Conservation (phyloP, 345 rosid species). For the Melastoma malabathricum region DNA sequence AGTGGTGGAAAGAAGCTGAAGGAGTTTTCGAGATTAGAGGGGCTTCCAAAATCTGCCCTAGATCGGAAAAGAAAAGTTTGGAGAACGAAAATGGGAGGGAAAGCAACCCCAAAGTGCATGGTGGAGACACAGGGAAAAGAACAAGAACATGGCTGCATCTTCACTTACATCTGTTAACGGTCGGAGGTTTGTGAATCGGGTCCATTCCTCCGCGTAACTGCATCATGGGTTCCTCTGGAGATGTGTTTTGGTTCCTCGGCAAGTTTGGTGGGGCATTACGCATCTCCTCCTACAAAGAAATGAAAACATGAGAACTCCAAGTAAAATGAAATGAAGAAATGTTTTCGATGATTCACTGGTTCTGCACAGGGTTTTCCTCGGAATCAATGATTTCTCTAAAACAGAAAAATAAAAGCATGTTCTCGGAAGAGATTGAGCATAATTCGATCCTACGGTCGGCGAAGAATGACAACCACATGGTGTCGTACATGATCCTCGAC, state of each 20-base stretch:
- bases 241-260: slow-evolving; percentile 51
- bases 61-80: too few species aligned
- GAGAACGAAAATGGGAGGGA: too few species aligned
- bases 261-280: slow-evolving; percentile 49
- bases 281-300: slow-evolving; percentile 58
- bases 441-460: too few species aligned
- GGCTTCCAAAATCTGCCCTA: too few species aligned
- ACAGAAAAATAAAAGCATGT: not conserved
- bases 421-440: too few species aligned
- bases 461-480: too few species aligned
- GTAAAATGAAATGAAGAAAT: not conserved
- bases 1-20: too few species aligned
- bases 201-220: slow-evolving; percentile 39
- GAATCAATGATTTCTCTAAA: not conserved
- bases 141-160: slow-evolving; percentile 10
- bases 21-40: too few species aligned
- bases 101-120: too few species aligned
- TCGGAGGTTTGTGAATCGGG: slow-evolving; percentile 59
- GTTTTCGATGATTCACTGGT: not conserved
- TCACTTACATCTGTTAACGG: slow-evolving; percentile 57
- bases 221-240: slow-evolving; percentile 37
- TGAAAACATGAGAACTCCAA: not conserved
- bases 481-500: too few species aligned
- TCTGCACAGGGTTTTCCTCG: too few species aligned
- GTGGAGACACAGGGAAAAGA: slow-evolving; percentile 1